Base-by-base conservation (phyloP, 1,284 basidiomycete species). In the Leccinum pseudoinsigne region DNA sequence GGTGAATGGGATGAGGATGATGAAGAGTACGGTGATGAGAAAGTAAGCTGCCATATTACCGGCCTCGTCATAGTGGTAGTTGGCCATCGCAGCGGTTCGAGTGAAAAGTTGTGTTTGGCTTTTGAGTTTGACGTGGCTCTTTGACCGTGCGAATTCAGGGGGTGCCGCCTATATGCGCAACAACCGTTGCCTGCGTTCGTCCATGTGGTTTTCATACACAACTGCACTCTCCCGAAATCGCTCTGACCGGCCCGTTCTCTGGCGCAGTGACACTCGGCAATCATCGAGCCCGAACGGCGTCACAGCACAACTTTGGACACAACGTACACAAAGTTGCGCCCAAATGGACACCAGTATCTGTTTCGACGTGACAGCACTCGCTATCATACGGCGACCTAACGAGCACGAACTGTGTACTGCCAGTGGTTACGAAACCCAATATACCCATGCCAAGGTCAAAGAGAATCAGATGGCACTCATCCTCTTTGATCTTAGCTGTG, bases 21-120 rank as follows among this genome's bases (percentile, higher is more conserved):
- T 82, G 60, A 87, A 86, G 67, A 97, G 87, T 74, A 95, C 89
- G 8, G 93, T 93, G 63, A 96, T 86, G 65, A 94, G 79, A 78
- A 96, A 96, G 80, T 94, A 96, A 36, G 89, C 85, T 70, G 94
- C 93, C 86, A 96, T 90, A 68, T 88, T 89, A 68, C 94, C 94
- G 59, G 86, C 86, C 79, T 95, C 93, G 78, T 96, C 94, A 78
- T 96, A 96, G 77, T 86, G 82, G 78, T 93, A 93, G 71, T 88
- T 84, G 68, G 88, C 89, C 90, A 92, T 58, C 40, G 21, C 26
- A 28, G 51, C 51, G 42, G 50, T 51, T 26, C 6, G 11, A 51
- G 23, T 51, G 21, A 51, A 51, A 51, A 51, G 12, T 8, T 45
- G 42, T 3, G 42, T 18, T 21, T 51, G 50, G 23, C 50, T 21